phyloP scores from a whole-genome alignment of 257 asterid genomes.

The Primulina huaijiensis region DNA sequence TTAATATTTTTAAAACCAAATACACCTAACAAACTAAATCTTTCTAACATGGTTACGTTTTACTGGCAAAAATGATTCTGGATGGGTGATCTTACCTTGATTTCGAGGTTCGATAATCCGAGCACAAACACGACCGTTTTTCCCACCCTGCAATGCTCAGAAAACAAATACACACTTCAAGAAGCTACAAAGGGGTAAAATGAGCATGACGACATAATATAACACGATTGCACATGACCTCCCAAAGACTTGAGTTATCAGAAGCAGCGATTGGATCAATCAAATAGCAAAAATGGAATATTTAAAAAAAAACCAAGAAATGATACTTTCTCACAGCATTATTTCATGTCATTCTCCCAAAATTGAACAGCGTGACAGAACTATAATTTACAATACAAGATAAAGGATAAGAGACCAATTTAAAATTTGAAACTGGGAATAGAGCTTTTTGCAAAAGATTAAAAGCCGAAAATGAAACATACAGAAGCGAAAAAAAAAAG shows the following conservation, averaged over 20 bases:
- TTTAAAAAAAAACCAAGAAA: neutral
- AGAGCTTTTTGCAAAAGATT: too few relatives aligned
- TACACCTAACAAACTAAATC: neutral
- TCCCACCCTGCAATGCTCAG: constrained; percentile 34
- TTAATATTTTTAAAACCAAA: too few relatives aligned
- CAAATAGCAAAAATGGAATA: constrained; percentile 3
- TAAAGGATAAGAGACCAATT: neutral
- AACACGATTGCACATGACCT: neutral
- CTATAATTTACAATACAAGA: neutral
- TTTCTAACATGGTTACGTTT: neutral
- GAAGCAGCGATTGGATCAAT: constrained; percentile 5
- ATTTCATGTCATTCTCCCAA: too few relatives aligned
- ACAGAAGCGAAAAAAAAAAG: neutral
- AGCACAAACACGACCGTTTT: constrained; percentile 26
- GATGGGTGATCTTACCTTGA: constrained; percentile 34
- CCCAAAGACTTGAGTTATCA: constrained; percentile 1
- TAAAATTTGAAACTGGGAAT: neutral
- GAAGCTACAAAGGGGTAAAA: constrained; percentile 1
- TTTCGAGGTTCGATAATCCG: constrained; percentile 32
- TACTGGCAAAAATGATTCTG: constrained; percentile 4
- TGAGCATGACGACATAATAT: neutral
- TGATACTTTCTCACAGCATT: neutral
- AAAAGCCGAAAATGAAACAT: neutral
- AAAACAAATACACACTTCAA: constrained; percentile 10
- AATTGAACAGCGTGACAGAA: neutral